Evolutionary conservation across 495 filamentous ascomycete genomes (phyloP).

Genomic region (Trichoderma reesei): DNA sequence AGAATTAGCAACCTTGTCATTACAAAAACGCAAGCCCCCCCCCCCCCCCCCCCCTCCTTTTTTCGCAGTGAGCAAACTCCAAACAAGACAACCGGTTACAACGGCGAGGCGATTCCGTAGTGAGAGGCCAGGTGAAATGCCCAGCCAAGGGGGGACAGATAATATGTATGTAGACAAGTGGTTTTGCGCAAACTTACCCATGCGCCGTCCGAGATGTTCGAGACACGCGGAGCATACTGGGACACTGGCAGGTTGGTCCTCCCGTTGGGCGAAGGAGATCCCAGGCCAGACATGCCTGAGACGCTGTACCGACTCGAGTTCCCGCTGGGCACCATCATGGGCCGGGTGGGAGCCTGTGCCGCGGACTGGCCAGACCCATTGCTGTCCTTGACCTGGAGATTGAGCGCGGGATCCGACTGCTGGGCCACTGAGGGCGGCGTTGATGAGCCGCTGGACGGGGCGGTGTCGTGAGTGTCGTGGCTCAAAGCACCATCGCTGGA

Average conservation of each 20-base stretch:
- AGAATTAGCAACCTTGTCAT: background rate
- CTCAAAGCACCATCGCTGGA: slow-evolving; percentile 43
- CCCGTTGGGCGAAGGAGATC: slow-evolving; percentile 44
- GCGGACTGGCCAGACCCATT: slow-evolving; percentile 34
- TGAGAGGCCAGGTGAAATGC: too few relatives aligned
- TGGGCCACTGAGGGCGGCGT: slow-evolving; percentile 36
- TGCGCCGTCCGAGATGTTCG: slow-evolving; percentile 67
- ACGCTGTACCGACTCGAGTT: slow-evolving; percentile 35
- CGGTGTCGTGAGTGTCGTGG: slow-evolving; percentile 29
- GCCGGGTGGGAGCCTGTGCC: slow-evolving; percentile 27
- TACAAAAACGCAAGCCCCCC: background rate
- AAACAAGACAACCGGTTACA: too few relatives aligned
- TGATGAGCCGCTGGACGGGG: slow-evolving; percentile 37
- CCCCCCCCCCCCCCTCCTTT: too few relatives aligned
- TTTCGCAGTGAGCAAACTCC: too few relatives aligned
- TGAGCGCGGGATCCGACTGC: slow-evolving; percentile 39
- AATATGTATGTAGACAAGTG: background rate
- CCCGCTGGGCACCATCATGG: slow-evolving; percentile 32
- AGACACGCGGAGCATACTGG: slow-evolving; percentile 65
- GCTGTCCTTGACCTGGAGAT: slow-evolving; percentile 33
- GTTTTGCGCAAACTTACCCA: slow-evolving; percentile 50
- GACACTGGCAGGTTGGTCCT: slow-evolving; percentile 51
- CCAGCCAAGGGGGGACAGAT: too few relatives aligned
- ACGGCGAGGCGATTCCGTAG: too few relatives aligned
- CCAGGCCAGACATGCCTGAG: slow-evolving; percentile 44